These are phyloP conservation scores for Powellomyces hirtus DNA, from an alignment of 192 early-diverging fungal species.

Conservation along the genomic window DNA sequence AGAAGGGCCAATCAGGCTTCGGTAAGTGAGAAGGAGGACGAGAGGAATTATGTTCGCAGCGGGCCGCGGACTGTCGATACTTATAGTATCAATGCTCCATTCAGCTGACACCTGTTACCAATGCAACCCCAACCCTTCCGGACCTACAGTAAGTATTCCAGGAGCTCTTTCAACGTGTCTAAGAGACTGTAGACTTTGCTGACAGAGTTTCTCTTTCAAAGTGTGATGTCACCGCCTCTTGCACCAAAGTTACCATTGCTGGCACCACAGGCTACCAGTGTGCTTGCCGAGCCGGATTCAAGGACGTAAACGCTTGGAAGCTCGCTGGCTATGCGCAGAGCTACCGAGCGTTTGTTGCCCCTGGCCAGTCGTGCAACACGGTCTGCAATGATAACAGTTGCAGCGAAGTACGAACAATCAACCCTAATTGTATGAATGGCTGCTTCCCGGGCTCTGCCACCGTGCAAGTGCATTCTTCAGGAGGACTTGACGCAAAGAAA, in stretches of 20 bases:
- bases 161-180: too few species aligned
- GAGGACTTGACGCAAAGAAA: not conserved
- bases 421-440: not conserved
- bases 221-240: not conserved
- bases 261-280: not conserved
- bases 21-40: too few species aligned
- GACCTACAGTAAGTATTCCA: too few species aligned
- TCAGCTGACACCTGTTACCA: not conserved
- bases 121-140: not conserved
- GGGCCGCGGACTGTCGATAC: too few species aligned
- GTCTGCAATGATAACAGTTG: not conserved
- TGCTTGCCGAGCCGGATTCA: slow-evolving; percentile 1
- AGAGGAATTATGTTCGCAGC: too few species aligned
- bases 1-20: too few species aligned
- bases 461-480: not conserved
- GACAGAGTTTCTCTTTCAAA: too few species aligned
- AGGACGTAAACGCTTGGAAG: not conserved
- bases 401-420: not conserved
- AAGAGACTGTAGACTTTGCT: too few species aligned
- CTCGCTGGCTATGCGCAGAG: not conserved
- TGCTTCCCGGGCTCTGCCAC: slow-evolving; percentile 9
- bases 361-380: slow-evolving; percentile 1
- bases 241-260: not conserved
- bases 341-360: not conserved
- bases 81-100: too few species aligned